Base-by-base conservation (phyloP, 2,329 filamentous ascomycete genomes). In the Aspergillus persii region DNA sequence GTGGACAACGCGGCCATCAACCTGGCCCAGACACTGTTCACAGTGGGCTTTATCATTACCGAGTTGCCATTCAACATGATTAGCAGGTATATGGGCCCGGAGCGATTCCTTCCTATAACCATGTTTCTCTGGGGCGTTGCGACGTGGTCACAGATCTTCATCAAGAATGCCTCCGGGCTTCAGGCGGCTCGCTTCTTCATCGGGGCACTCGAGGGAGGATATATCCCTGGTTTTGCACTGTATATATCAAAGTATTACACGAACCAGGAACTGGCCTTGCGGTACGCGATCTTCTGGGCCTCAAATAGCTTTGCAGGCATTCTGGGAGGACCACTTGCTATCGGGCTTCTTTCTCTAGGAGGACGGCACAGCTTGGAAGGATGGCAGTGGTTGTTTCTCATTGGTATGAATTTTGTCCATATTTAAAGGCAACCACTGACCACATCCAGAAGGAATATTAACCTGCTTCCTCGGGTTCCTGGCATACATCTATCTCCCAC, bases 181-280 rank as follows among this genome's bases (percentile, higher is more conserved):
- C 79, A 74, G 54, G 74, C 74, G 9, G 56, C 58, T 49, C 44
- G 58, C 8, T 58, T 60, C 3, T 63, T 82, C 1, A 65, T 82
- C 2, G 80, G 80, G 2, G 70, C 81, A 3, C 62, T 80, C 7
- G 80, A 81, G 74, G 80, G 50, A n/a, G 50, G 50, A 3, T 53
- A 81, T 56, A 82, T 82, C 27, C 80, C 80, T 69, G 79, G 71
- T 50, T 71, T 71, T 31, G 61, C 55, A 8, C 56, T 70, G 5
- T 70, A 69, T 46, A 65, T 70, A 29, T 65, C 66, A 2, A 63
- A 64, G 5, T 69, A 62, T 53, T 71, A 70, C 58, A 71, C 62
- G 8, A 65, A 66, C 44, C 57, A 63, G 29, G 67, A 70, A 36
- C 63, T 71, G 18, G 63, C 54, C 9, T 60, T 57, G 46, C 51